Conservation (phyloP, 2,329 filamentous ascomycete genomes). For the Pestalotiopsis sp. region DNA sequence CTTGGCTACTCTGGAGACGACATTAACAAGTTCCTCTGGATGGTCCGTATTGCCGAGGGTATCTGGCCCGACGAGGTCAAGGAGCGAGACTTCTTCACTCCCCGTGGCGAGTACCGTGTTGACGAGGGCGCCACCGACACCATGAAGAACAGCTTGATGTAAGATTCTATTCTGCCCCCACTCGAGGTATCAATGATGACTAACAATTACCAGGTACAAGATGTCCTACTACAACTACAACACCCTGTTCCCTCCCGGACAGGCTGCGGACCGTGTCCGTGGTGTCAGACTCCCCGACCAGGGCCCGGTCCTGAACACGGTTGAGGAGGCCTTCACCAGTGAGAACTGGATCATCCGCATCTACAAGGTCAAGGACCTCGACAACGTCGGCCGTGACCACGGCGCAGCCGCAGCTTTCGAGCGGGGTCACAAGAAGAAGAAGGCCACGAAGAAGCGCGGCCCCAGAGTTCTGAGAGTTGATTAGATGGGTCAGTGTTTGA, state of each 20-base stretch:
- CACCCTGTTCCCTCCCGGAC: constrained; percentile 85
- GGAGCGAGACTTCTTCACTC: constrained; percentile 94
- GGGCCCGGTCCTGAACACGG: constrained; percentile 80
- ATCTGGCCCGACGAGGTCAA: constrained; percentile 99
- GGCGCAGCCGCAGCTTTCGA: constrained; percentile 70
- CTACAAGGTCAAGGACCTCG: constrained; percentile 99
- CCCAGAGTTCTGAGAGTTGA: constrained; percentile 73
- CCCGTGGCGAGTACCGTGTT: constrained; percentile 91
- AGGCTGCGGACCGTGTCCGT: constrained; percentile 89
- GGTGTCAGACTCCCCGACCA: constrained; percentile 78
- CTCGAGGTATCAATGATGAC: neutral
- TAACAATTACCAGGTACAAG: constrained; percentile 78
- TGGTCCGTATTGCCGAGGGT: constrained; percentile 98
- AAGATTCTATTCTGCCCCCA: constrained; percentile 42
- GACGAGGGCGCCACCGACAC: constrained; percentile 91
- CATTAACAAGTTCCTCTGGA: constrained; percentile 99
- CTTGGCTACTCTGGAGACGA: constrained; percentile 97
- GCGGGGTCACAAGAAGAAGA: constrained; percentile 83
- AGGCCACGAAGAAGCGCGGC: constrained; percentile 71
- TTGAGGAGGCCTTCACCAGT: constrained; percentile 97
- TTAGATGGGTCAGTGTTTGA: constrained; percentile 42
- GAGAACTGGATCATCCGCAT: constrained; percentile 99
- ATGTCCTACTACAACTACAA: constrained; percentile 99
- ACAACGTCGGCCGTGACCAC: constrained; percentile 93
- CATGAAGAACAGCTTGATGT: constrained; percentile 99